These are phyloP conservation scores for Cytospora mali DNA, from an alignment of 2,329 filamentous ascomycete species.

Conservation along the genomic window DNA sequence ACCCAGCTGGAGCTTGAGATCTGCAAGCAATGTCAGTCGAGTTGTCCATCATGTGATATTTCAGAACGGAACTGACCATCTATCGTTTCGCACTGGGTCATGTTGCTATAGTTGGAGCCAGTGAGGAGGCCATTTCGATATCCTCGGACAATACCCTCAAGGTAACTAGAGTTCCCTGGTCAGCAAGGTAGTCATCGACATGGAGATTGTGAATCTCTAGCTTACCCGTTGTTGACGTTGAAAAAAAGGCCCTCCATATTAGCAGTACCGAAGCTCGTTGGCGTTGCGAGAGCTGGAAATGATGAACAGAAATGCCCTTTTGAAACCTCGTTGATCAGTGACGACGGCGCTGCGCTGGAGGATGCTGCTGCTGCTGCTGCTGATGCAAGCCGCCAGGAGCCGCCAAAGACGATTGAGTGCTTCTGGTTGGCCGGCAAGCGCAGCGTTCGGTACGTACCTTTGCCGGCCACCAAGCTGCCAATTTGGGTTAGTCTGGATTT, in stretches of 20 bases:
- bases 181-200: slow-evolving; percentile 23
- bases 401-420: not conserved
- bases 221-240: slow-evolving; percentile 89
- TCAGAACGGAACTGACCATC: slow-evolving; percentile 65
- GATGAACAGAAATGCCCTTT: slow-evolving; percentile 1
- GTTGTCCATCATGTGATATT: not conserved
- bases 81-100: slow-evolving; percentile 97
- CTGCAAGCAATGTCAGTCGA: slow-evolving; percentile 51
- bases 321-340: slow-evolving; percentile 12
- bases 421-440: slow-evolving; percentile 22
- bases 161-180: slow-evolving; percentile 65
- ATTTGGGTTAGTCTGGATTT: slow-evolving; percentile 15
- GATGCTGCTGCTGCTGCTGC: slow-evolving; percentile 7
- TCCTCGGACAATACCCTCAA: slow-evolving; percentile 95
- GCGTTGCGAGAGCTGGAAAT: slow-evolving; percentile 9
- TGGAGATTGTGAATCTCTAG: not conserved
- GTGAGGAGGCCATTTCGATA: slow-evolving; percentile 95
- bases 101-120: slow-evolving; percentile 86
- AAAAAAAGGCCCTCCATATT: slow-evolving; percentile 90
- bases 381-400: slow-evolving; percentile 9
- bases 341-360: slow-evolving; percentile 21
- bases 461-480: not conserved
- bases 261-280: slow-evolving; percentile 1
- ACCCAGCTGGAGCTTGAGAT: slow-evolving; percentile 96
- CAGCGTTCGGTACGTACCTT: slow-evolving; percentile 4